Evolutionary conservation across 2,329 filamentous ascomycete species (phyloP).

Genomic region (Trichoderma afroharzianum): DNA sequence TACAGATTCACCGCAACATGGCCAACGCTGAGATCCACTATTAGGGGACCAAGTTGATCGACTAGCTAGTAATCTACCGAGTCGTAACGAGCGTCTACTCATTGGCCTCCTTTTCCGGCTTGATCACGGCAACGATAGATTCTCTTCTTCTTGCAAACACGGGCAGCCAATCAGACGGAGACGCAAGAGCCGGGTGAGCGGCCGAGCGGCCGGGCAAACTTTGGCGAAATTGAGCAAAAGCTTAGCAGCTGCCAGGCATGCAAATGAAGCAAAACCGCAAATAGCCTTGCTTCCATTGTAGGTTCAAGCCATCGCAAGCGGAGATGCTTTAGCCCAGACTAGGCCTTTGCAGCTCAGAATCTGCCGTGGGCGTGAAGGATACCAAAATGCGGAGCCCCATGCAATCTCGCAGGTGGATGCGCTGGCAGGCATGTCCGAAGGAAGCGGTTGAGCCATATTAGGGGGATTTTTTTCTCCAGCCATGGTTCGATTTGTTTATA

Average conservation of each 20-base stretch:
- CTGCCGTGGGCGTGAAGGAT: neutral
- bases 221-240: neutral
- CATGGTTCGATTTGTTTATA: slow-evolving; percentile 4
- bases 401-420: slow-evolving; percentile 14
- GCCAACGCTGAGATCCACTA: neutral
- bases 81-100: neutral
- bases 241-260: neutral
- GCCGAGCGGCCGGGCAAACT: neutral
- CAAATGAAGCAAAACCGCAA: neutral
- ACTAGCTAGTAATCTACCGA: neutral
- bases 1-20: slow-evolving; percentile 12
- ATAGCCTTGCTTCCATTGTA: neutral
- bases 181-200: neutral
- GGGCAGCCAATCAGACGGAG: neutral
- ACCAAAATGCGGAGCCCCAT: slow-evolving; percentile 13
- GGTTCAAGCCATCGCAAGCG: neutral
- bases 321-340: neutral
- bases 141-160: neutral
- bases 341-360: neutral
- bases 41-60: slow-evolving; percentile 8
- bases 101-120: slow-evolving; percentile 2
- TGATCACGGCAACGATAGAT: neutral
- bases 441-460: slow-evolving; percentile 7
- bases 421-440: slow-evolving; percentile 8
- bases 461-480: slow-evolving; percentile 2